Evolutionary conservation across 2,329 filamentous ascomycete species (phyloP).

Genomic region (Akanthomyces uredinophilus): DNA sequence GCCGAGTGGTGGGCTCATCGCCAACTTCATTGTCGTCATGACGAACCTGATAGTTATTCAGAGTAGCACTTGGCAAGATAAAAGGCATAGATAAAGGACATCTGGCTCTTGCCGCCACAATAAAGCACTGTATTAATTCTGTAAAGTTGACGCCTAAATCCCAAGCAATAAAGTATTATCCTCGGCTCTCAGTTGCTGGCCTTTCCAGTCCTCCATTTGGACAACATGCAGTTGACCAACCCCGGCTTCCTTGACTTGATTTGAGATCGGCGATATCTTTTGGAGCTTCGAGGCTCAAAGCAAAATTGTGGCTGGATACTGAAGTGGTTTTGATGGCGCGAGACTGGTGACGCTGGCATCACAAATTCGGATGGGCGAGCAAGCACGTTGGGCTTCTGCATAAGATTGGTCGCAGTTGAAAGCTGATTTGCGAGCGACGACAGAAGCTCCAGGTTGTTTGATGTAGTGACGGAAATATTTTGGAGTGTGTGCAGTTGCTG

Average conservation of each 20-base stretch:
- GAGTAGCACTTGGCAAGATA: too few species aligned
- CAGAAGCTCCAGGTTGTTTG: not conserved
- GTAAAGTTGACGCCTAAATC: not conserved
- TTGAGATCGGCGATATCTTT: not conserved
- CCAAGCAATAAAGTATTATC: not conserved
- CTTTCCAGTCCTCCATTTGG: slow-evolving; percentile 7
- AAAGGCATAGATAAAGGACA: too few species aligned
- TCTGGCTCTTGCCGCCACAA: not conserved
- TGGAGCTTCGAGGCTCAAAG: not conserved
- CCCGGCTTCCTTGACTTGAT: not conserved
- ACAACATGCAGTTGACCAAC: not conserved
- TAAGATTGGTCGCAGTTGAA: not conserved
- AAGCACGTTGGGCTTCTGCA: not conserved
- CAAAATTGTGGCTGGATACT: slow-evolving; percentile 7
- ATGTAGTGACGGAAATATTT: slow-evolving; percentile 14
- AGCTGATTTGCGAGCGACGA: slow-evolving; percentile 10
- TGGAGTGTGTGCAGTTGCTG: slow-evolving; percentile 18
- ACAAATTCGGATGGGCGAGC: not conserved
- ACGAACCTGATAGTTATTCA: too few species aligned
- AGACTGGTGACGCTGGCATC: not conserved
- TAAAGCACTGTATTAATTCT: not conserved
- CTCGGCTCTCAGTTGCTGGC: not conserved
- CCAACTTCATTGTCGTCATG: not conserved
- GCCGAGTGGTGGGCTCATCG: too few species aligned
- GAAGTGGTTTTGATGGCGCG: not conserved